Conservation (phyloP, 805 yeast species). For the Wickerhamomyces ciferrii region DNA sequence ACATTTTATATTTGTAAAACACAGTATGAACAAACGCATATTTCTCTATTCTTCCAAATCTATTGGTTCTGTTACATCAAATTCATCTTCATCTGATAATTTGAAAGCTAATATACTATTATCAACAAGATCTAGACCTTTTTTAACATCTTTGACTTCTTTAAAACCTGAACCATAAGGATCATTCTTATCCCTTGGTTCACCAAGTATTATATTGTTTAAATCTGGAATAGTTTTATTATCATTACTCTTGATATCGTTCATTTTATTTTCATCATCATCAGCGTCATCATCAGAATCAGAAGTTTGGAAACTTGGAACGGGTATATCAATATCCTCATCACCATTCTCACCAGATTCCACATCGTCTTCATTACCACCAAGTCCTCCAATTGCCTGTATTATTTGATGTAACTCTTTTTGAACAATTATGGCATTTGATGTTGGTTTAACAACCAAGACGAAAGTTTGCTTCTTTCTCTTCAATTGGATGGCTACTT, state of each 20-base stretch:
- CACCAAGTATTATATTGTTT: conserved; percentile 11
- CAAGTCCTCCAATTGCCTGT: conserved; percentile 44
- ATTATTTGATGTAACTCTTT: conserved; percentile 31
- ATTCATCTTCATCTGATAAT: conserved; percentile 13
- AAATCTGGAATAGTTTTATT: conserved; percentile 8
- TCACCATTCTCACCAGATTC: conserved; percentile 18
- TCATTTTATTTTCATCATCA: conserved; percentile 13
- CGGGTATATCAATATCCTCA: conserved; percentile 30
- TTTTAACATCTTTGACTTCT: conserved; percentile 8
- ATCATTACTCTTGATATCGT: conserved; percentile 4
- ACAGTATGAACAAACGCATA: too few species aligned
- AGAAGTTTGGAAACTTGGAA: conserved; percentile 27
- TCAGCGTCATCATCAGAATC: conserved; percentile 27
- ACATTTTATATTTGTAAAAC: neutral
- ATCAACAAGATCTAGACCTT: conserved; percentile 8
- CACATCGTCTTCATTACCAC: neutral
- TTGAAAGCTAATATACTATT: conserved; percentile 15
- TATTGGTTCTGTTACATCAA: conserved; percentile 7
- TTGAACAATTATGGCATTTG: conserved; percentile 22
- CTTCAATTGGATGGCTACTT: conserved; percentile 22
- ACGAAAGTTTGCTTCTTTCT: conserved; percentile 30
- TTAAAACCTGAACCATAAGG: conserved; percentile 16
- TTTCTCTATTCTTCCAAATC: conserved; percentile 8
- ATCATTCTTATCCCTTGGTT: conserved; percentile 13
- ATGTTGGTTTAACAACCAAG: conserved; percentile 18